Base-by-base conservation (phyloP, 1,284 basidiomycete genomes). In the Malassezia slooffiae region DNA sequence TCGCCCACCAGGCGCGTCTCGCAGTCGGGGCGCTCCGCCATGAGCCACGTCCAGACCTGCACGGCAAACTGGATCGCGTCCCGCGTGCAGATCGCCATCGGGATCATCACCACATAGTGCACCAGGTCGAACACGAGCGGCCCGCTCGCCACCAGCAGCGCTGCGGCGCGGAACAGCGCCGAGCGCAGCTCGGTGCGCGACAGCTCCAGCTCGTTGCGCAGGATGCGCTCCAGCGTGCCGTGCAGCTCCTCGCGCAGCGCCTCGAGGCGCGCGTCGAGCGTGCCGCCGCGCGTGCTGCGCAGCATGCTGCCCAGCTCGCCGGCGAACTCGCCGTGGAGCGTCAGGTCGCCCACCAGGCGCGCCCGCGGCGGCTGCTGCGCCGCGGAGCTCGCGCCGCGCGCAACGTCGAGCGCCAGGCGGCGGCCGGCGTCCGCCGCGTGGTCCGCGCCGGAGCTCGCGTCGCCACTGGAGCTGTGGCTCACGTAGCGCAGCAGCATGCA, bases 11-110 rank as follows among this genome's bases (percentile, higher is more conserved):
- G 71, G 6, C 71, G 81, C 69, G 83, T 75, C 66, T 83, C 80
- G 19, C 79, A 74, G 43, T 80, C 77, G 1, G 86, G 82, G 43
- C 85, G 80, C 63, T 90, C 85, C 13, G 85, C 80, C 37, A 96
- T 85, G 0, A 96, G 75, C 91, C 90, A 96, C 2, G 85, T 87
- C 93, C 93, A 97, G 4, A 86, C 83, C 67, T 95, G 88, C 38
- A 89, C 82, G 1, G 87, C 90, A 1, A 84, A 79, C 8, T 83
- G 77, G 47, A 96, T 79, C 1, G 89, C 79, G 4, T 83, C 75
- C 1, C 89, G 87, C 0, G 85, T 88, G 57, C 89, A 88, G 3
- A 86, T 80, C 43, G 83, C 82, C 59, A 96, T 85, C 0, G 93
- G 93, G 13, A 97, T 72, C 20, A 78, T 77, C 7, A 97, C 89